Base-by-base conservation (phyloP, 352 stramenopile genomes). In the Phytophthora boehmeriae region DNA sequence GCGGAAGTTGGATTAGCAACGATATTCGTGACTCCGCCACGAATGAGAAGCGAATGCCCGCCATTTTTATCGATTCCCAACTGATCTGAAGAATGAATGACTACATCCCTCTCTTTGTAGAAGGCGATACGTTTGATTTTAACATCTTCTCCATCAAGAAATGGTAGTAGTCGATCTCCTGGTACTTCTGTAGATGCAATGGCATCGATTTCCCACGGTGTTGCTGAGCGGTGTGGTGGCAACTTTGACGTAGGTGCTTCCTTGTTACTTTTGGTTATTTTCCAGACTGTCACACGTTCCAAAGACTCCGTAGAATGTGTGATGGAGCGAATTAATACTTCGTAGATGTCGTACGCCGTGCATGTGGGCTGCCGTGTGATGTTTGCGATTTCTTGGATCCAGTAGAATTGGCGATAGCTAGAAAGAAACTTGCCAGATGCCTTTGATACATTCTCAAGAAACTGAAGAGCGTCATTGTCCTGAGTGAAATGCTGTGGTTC, bases 71-170 rank as follows among this genome's bases (percentile, higher is more conserved):
- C 5, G 30, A n/a, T 28, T 16, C 19, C 38, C 30, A 19, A 45
- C 57, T 51, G 52, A 19, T 64, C 20, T 71, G 2, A 43, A 64
- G 51, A 4, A 66, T 59, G 28, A 39, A 47, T 43, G 2, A 20
- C 25, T 28, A 65, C 52, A 17, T 72, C 58, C 9, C 64, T 68
- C 54, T 89, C 82, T 27, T 76, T 85, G 51, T 83, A 88, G 2
- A 95, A 47, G 9, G 64, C 45, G 4, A 93, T 52, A n/a, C 82
- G 79, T 38, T 81, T 89, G 17, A 92, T 84, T 25, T 83, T 75
- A 6, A 67, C 55, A 27, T 92, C 80, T 8, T 76, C 68, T 64
- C 73, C 86, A 16, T 83, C 55, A 2, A 84, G 16, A 49, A 95
- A 95, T 5, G 86, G 76, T 25, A 68, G 23, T 1, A 91, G 23